Base-by-base conservation (phyloP, 495 filamentous ascomycete species). In the Aspergillus incahuasiensis region DNA sequence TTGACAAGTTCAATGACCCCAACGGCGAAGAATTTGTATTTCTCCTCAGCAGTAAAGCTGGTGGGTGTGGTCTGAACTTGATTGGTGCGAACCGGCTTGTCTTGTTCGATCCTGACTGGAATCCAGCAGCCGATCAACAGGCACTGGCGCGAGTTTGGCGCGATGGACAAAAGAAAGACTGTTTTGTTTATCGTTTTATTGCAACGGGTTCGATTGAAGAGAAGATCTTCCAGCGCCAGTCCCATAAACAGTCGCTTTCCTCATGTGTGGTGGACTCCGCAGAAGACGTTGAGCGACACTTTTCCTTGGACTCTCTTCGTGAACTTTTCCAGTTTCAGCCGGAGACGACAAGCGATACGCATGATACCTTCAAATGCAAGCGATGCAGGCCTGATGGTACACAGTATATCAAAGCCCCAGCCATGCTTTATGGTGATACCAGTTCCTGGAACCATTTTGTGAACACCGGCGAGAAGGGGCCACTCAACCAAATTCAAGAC, bases 291-390 rank as follows among this genome's bases (percentile, higher is more conserved):
- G 94, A 99, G 68, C 81, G 94, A 5, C 94, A 99, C 68, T 99
- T 99, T 68, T 89, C 85, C 4, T 78, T 96, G 0, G 94, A 97
- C 59, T 87, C 83, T 21, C 74, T 99, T 21, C 77, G 91, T 16
- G 92, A 99, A 68, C 74, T 99, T 43, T 99, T 99, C 77, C 88
- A 94, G 74, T 97, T 92, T 75, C 83, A 88, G 40, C 81, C 83
- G 0, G 81, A 86, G 19, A 97, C 94, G 2, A 81, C 78, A 20
- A 95, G 90, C 61, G 95, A 99, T 64, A 97, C 94, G 0, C 94
- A 99, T 62, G 94, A 99, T 59, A 97, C 95, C 2, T 97, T 99
- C 79, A 97, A 96, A 75, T 99, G 94, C 70, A 97, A 96, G 76
- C 76, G 94, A 32, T 99, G 94, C 63, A 88, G 86, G 64, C 86